Evolutionary conservation across 2,329 filamentous ascomycete genomes (phyloP).

Genomic region (Neofusicoccum sp.): DNA sequence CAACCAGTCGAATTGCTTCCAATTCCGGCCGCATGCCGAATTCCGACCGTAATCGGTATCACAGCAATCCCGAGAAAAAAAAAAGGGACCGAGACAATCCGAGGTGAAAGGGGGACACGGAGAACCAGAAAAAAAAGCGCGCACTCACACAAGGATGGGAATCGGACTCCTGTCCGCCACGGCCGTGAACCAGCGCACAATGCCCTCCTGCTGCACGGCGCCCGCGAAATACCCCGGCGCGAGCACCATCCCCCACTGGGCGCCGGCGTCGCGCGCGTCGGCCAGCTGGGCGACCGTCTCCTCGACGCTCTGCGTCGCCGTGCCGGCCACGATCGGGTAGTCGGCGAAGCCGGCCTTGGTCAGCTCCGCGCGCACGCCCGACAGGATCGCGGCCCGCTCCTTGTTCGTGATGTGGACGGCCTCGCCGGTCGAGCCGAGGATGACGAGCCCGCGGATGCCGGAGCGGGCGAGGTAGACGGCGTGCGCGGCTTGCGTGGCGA

Average conservation of each 20-base stretch:
- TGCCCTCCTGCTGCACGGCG: conserved; percentile 14
- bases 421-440: conserved; percentile 60
- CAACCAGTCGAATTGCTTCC: no score
- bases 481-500: conserved; percentile 54
- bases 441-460: conserved; percentile 57
- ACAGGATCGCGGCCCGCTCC: conserved; percentile 52
- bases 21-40: no score
- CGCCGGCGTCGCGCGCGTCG: conserved; percentile 51
- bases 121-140: background rate
- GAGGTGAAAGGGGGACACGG: background rate
- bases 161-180: conserved; percentile 57
- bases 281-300: conserved; percentile 55
- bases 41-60: no score
- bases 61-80: no score
- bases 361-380: conserved; percentile 50
- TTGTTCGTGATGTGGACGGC: conserved; percentile 54
- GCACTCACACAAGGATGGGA: conserved; percentile 55
- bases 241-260: conserved; percentile 58
- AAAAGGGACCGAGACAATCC: no score
- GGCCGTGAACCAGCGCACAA: conserved; percentile 49
- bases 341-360: conserved; percentile 52
- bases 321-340: conserved; percentile 59
- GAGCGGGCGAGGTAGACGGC: conserved; percentile 55
- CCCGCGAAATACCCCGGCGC: conserved; percentile 29
- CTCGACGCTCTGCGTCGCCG: conserved; percentile 56